Evolutionary conservation across 768 basidiomycete genomes (phyloP), one percentile per base, ranked within the genome.

Genomic region (Leccinum obscurum): DNA sequence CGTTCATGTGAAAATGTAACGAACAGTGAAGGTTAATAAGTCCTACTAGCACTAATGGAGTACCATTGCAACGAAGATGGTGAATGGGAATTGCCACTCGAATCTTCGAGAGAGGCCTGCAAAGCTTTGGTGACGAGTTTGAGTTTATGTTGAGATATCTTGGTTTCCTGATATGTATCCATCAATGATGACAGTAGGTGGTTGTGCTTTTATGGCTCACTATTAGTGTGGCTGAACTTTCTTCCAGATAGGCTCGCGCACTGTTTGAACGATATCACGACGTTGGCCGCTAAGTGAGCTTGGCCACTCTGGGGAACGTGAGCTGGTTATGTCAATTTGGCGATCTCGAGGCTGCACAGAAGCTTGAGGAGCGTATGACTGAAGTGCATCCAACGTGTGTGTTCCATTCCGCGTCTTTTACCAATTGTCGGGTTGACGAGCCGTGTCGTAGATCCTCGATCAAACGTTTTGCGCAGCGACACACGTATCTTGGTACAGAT

Each of bases 141-240:
- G 90, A 94, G 53, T 97, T 86, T 66, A 92, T 96, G 9, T 77
- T 93, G 61, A 85, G 90, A 56, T 97, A 97, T 76, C 86, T 99
- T 30, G 87, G 89, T 7, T 99, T 96, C 82, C 78, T 98, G 66
- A 90, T 98, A 65, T 90, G 30, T 30, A 30, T 30, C 89, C 28
- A 84, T 97, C 77, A 98, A 98, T 67, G 96, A 98, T 73, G 90
- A 94, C 69, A 99, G 96, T 97, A 71, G 65, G 92, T 80, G 44
- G 56, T 37, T 26, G 54, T 28, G 3, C n/a, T 20, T 11, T 46
- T 6, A 26, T n/a, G 15, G 32, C 44, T 54, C 46, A 32, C 52
- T 53, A n/a, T 57, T 20, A 24, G 11, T 3, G 20, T 61, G 60
- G 50, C 56, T n/a, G 61, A 62, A 39, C 51, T 50, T 39, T 53